Base-by-base conservation (phyloP, 257 asterid genomes). In the Ballota nigra region DNA sequence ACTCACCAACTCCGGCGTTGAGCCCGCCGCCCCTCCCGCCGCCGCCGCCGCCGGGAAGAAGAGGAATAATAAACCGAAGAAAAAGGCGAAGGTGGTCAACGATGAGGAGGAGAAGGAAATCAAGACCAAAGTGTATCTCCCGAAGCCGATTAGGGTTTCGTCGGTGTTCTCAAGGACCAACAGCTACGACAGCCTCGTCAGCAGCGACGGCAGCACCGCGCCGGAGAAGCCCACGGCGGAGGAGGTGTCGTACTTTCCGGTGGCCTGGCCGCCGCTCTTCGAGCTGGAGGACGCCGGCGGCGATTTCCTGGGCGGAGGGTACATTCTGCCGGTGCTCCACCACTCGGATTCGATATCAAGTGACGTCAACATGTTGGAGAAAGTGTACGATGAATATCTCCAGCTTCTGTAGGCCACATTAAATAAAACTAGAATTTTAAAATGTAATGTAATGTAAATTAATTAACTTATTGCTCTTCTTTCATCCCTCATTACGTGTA, bases 331-430 rank as follows among this genome's bases (percentile, higher is more conserved):
- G 8, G 33, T 74, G 15, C 79, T 63, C 34, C 64, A 56, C 60
- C 75, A 40, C 60, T 53, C 60, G 13, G 82, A 51, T 53, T 72
- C 82, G 4, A 15, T 60, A 18, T 58, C 69, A 28, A 73, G 77
- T 64, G 85, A 79, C 19, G 83, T 41, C 0, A 29, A 69, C 67
- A 41, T 80, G 86, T 45, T 74, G 73, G 90, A 86, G 0, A 57
- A 69, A 63, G 86, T 87, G 23, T 87, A 87, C 65, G 84, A 89
- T 64, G 96, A 89, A 67, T 89, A 80, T 72, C 78, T 87, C 45
- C 91, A 76, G 70, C 86, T 87, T 51, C 86, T 89, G 9, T 73
- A 56, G 63, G 24, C 13, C 1, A 51, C 16, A 6, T 16, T 51
- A 2, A 2, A 18, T 2, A 52, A 51, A 53, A 15, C 4, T 1